Conservation (phyloP, 1,284 basidiomycete species). For the Irpex sp. region DNA sequence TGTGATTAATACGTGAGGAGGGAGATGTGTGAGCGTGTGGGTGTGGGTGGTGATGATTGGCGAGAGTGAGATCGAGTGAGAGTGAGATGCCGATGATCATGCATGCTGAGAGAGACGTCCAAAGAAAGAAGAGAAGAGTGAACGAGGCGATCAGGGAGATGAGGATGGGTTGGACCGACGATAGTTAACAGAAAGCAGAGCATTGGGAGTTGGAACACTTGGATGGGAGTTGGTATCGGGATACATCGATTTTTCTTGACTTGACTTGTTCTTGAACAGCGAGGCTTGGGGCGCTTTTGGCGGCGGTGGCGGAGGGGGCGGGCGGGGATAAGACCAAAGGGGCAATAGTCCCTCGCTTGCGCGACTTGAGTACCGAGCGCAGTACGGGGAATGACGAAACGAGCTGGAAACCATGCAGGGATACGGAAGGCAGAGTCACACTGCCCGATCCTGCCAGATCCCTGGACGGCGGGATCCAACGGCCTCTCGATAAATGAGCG, state of each 20-base stretch:
- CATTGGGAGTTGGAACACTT: background rate
- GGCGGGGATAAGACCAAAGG: too few species aligned
- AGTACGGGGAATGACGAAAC: too few species aligned
- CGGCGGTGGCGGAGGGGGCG: background rate
- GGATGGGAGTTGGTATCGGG: background rate
- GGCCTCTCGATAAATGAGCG: background rate
- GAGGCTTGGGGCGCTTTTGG: background rate
- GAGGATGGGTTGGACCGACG: background rate
- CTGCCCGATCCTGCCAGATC: background rate
- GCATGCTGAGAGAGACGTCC: background rate
- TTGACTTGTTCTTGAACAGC: background rate
- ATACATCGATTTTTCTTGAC: background rate
- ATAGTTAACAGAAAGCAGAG: background rate
- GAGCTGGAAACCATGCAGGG: background rate
- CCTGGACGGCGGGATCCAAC: background rate
- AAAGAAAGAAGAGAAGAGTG: background rate
- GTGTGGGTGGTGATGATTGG: background rate
- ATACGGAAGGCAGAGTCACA: background rate
- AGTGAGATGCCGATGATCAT: background rate
- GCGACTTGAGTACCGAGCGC: too few species aligned
- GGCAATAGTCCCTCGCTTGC: too few species aligned
- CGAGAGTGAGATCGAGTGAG: background rate
- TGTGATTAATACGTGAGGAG: background rate
- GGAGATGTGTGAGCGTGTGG: background rate
- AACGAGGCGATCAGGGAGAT: background rate